These are phyloP conservation scores for Entonaema liquescens DNA, from an alignment of 495 filamentous ascomycete genomes.

Conservation along the genomic window DNA sequence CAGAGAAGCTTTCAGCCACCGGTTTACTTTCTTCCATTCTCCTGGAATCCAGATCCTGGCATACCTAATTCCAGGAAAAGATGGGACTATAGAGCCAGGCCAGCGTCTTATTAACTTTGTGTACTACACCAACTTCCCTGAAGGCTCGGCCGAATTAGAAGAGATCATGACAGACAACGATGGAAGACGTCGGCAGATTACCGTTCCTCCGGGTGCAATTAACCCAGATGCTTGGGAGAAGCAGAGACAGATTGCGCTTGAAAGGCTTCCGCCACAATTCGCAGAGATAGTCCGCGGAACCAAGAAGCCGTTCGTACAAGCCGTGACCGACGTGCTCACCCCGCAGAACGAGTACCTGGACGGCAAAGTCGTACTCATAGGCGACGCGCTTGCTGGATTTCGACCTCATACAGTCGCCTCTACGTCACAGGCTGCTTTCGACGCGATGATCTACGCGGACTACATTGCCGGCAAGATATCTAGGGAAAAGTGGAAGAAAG, in stretches of 20 bases:
- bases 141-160: constrained; percentile 54
- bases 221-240: constrained; percentile 53
- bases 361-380: constrained; percentile 62
- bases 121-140: constrained; percentile 65
- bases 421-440: constrained; percentile 60
- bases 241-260: constrained; percentile 53
- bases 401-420: constrained; percentile 64
- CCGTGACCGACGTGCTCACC: constrained; percentile 62
- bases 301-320: constrained; percentile 62
- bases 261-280: constrained; percentile 60
- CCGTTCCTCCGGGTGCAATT: constrained; percentile 60
- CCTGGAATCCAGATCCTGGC: constrained; percentile 56
- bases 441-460: constrained; percentile 57
- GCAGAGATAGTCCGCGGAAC: constrained; percentile 61
- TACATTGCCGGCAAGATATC: constrained; percentile 53
- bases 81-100: constrained; percentile 57
- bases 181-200: constrained; percentile 56
- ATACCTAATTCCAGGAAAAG: constrained; percentile 63
- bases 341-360: constrained; percentile 54
- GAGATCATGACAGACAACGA: constrained; percentile 63
- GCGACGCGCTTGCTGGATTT: constrained; percentile 66
- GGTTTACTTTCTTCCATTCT: constrained; percentile 58
- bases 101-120: constrained; percentile 64
- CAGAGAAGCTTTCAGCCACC: constrained; percentile 33
- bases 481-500: constrained; percentile 52